These are phyloP conservation scores for Neurospora africana DNA, from an alignment of 495 filamentous ascomycete species.

Conservation along the genomic window DNA sequence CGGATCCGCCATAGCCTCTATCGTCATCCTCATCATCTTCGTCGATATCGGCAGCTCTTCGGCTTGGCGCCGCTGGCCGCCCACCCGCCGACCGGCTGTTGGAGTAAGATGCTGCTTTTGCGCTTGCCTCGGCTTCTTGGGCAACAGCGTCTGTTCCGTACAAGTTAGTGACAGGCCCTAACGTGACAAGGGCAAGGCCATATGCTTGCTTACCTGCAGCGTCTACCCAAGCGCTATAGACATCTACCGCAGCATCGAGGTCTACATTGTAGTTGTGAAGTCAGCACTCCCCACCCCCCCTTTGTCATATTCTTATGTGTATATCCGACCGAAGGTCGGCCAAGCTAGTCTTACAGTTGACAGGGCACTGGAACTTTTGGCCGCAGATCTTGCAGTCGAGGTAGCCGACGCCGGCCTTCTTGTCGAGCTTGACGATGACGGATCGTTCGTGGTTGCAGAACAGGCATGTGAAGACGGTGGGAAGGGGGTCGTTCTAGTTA, in stretches of 20 bases:
- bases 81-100: constrained; percentile 1
- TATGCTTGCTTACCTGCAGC: constrained; percentile 62
- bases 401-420: constrained; percentile 74
- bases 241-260: constrained; percentile 81
- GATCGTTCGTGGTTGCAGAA: constrained; percentile 98
- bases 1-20: constrained; percentile 31
- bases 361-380: constrained; percentile 80
- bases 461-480: constrained; percentile 83
- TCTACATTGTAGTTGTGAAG: constrained; percentile 36
- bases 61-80: constrained; percentile 12
- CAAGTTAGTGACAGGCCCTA: constrained; percentile 9
- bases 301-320: neutral
- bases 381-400: constrained; percentile 89
- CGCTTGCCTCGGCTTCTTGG: constrained; percentile 22
- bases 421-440: constrained; percentile 79
- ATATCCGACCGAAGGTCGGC: neutral
- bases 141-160: constrained; percentile 30
- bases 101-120: neutral
- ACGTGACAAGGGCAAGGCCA: constrained; percentile 15
- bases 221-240: constrained; percentile 97
- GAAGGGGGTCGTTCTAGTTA: constrained; percentile 69
- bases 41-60: constrained; percentile 29
- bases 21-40: constrained; percentile 36
- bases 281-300: neutral
- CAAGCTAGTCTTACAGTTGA: constrained; percentile 62